phyloP scores from a whole-genome alignment of 2,329 filamentous ascomycete genomes.

The Aspergillus japonicus region DNA sequence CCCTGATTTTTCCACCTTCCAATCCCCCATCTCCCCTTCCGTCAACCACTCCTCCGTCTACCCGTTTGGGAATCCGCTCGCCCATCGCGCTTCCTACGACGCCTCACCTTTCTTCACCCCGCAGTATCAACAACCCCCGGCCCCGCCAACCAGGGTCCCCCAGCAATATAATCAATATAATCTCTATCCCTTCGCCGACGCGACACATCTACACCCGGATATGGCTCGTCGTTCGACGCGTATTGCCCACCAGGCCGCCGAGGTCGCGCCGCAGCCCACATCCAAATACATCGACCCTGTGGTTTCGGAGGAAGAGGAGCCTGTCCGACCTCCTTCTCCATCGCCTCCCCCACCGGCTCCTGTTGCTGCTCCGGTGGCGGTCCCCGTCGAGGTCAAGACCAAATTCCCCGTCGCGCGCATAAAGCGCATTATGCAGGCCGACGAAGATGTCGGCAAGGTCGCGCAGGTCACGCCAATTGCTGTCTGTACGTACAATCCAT shows the following conservation, averaged over 20 bases:
- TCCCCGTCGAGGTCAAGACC: slow-evolving; percentile 73
- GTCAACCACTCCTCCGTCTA: slow-evolving; percentile 28
- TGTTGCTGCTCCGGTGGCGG: slow-evolving; percentile 40
- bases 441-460: slow-evolving; percentile 97
- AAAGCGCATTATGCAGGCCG: slow-evolving; percentile 98
- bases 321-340: slow-evolving; percentile 12
- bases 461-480: slow-evolving; percentile 96
- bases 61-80: slow-evolving; percentile 34
- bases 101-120: slow-evolving; percentile 47
- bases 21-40: slow-evolving; percentile 41
- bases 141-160: slow-evolving; percentile 26
- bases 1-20: slow-evolving; percentile 52
- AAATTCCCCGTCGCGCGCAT: slow-evolving; percentile 97
- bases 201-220: slow-evolving; percentile 27
- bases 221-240: slow-evolving; percentile 47
- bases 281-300: slow-evolving; percentile 24
- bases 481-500: slow-evolving; percentile 59
- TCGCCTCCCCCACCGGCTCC: not conserved
- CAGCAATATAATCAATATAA: slow-evolving; percentile 32
- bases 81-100: slow-evolving; percentile 47
- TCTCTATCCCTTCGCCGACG: slow-evolving; percentile 29
- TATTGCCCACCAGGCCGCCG: slow-evolving; percentile 29
- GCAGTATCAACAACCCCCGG: slow-evolving; percentile 32
- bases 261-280: slow-evolving; percentile 29
- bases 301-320: slow-evolving; percentile 16